A percentile compares a stretch with the other conserved stretches of the same genome.
Conservation (phyloP, 139 green algal genomes). For the Tetradesmus obliquus region DNA sequence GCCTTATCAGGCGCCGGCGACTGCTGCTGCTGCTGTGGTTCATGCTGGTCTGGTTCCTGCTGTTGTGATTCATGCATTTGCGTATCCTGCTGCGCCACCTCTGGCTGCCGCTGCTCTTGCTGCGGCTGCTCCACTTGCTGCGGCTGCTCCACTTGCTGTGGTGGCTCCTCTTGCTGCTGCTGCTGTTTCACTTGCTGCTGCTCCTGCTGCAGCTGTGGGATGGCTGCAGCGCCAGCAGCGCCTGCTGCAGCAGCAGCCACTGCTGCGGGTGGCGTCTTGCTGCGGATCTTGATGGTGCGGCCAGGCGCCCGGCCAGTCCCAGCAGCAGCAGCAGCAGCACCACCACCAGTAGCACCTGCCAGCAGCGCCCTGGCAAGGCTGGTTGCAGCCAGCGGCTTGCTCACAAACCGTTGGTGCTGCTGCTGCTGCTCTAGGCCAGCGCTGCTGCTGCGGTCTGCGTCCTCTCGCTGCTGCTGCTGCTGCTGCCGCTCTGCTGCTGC, state of each 20-base stretch:
- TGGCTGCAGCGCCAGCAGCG: not conserved
- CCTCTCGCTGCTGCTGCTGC: not conserved
- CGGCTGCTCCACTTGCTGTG: not conserved
- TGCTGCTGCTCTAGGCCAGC: not conserved
- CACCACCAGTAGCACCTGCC: not conserved
- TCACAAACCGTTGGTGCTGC: not conserved
- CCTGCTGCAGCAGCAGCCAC: not conserved
- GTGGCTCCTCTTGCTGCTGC: constrained; percentile 16
- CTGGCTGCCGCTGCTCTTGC: not conserved
- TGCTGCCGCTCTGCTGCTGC: constrained; percentile 19
- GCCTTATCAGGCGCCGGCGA: too few relatives aligned
- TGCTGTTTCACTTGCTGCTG: constrained; percentile 9
- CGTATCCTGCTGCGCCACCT: not conserved
- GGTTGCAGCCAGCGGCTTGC: not conserved
- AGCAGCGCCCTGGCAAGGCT: not conserved
- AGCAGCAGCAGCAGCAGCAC: not conserved
- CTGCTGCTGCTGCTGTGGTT: not conserved
- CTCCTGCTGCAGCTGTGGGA: not conserved
- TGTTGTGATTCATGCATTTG: not conserved
- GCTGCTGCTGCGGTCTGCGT: not conserved
- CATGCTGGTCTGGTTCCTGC: not conserved
- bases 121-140: not conserved
- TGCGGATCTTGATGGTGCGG: not conserved
- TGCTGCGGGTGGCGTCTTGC: not conserved
- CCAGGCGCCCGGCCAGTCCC: not conserved